phyloP scores from a whole-genome alignment of 495 filamentous ascomycete species.

The Penicillium cataractarum region DNA sequence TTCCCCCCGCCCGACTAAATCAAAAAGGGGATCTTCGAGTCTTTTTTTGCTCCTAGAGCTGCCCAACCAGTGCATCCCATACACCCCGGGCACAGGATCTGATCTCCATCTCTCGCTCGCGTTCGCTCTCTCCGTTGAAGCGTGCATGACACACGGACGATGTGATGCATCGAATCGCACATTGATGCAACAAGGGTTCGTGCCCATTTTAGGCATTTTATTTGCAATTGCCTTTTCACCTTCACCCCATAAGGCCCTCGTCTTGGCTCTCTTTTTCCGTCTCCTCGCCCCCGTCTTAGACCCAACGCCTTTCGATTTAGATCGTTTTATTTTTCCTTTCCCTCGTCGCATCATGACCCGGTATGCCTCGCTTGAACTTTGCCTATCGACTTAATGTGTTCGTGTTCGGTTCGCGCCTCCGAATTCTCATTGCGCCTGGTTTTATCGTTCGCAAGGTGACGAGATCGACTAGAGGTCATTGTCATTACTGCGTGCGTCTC shows the following conservation, averaged over 20 bases:
- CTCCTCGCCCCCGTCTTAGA: neutral
- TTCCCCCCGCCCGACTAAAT: neutral
- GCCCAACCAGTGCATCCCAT: slow-evolving; percentile 8
- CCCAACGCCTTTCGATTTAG: neutral
- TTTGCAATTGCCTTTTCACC: neutral
- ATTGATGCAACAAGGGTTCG: slow-evolving; percentile 11
- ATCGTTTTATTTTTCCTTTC: neutral
- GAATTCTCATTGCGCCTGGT: neutral
- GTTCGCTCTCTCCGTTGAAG: neutral
- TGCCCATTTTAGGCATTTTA: slow-evolving; percentile 3
- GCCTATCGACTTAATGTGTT: slow-evolving; percentile 18
- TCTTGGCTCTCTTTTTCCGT: slow-evolving; percentile 4
- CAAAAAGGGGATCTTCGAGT: slow-evolving; percentile 3
- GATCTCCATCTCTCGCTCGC: neutral
- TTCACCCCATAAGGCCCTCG: neutral
- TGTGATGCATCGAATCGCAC: slow-evolving; percentile 24
- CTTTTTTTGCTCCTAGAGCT: neutral
- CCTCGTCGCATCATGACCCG: slow-evolving; percentile 21
- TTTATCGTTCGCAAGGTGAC: neutral
- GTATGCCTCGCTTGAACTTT: slow-evolving; percentile 12
- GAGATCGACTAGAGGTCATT: neutral
- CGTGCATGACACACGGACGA: slow-evolving; percentile 19
- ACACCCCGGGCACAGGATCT: neutral
- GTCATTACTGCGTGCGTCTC: neutral
- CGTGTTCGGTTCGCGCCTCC: neutral